Base-by-base conservation (phyloP, 257 asterid genomes). In the Jacaranda copaia region DNA sequence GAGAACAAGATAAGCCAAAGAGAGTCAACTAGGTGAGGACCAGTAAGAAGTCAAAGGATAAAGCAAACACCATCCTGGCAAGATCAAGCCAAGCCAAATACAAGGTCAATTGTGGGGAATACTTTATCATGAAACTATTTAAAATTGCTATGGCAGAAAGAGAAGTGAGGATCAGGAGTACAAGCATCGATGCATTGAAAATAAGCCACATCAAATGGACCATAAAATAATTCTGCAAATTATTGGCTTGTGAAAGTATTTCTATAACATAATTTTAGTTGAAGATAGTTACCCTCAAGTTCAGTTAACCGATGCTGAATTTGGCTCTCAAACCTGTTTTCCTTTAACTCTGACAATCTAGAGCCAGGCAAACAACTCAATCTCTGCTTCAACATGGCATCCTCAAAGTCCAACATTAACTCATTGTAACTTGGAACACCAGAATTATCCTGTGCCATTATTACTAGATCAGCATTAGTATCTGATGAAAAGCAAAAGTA, bases 361-460 rank as follows among this genome's bases (percentile, higher is more conserved):
- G 91, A 84, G 80, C 93, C 91, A 62, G 94, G 91, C 80, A 85
- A 65, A 81, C 87, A 85, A 79, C 78, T 80, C 13, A 90, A 82
- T 69, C 96, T 84, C 85, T 93, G 97, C 78, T 84, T 86, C 48
- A 68, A 53, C 64, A 96, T 75, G 10, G 98, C 98, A 78, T 91
- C 93, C 85, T 91, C 98, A 49, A 96, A 91, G 84, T 93, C 97
- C 58, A 87, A 84, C 96, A 96, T 96, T 83, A 96, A 79, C 73
- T 96, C 96, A 61, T 89, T 86, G 53, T 91, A 89, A 81, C 88
- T 89, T 57, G 93, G 84, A 79, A 74, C 73, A 39, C 80, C 89
- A 55, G 72, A 66, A 80, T 81, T 76, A 62, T 81, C 91, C 99
- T 96, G 90, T 70, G 63, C 81, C 85, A 70, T 36, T 55, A 70